Base-by-base conservation (phyloP, 1,284 basidiomycete genomes). In the Ganoderma resinaceum region DNA sequence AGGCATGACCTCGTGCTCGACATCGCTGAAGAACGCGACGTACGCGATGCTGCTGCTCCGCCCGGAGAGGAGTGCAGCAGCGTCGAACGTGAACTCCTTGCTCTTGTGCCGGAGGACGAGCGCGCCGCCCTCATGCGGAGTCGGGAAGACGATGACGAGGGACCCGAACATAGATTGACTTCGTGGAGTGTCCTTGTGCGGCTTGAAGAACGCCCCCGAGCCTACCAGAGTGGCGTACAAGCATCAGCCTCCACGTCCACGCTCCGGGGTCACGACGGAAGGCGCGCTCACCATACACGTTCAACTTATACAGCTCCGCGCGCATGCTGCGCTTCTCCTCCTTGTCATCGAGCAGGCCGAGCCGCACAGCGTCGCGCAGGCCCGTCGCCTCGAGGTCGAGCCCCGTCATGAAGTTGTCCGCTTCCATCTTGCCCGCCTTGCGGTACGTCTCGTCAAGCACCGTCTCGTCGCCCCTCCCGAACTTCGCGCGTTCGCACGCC, bases 1-100 rank as follows among this genome's bases (percentile, higher is more conserved):
- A 0, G 76, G 76, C 0, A 74, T 52, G 7, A 87, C 82, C 70
- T 86, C 84, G 74, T 86, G 82, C 68, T 83, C 82, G 69, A 84
- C 78, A 71, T 85, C 83, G 67, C 82, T 80, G 77, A 78, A 85
- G 73, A 86, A 82, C 0, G 80, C 79, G 60, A 77, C 71, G 67
- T 79, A 84, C 0, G 77, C 80, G 35, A 82, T 66, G 16, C 68
- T 68, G n/a, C 62, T 49, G n/a, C 80, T 64, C 2, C 61, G 67
- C 0, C 57, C 52, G 0, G 71, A 43, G 5, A 80, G 68, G 16
- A 78, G 68, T 7, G 67, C 8, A 0, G 77, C 75, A 7, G 80
- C 78, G 67, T 83, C 78, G 72, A 84, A 80, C 8, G 77, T 72
- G 53, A 66, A 69, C 58, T 69, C 66, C 1, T 77, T 40, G 11